Evolutionary conservation across 139 green algal species (phyloP), one percentile per base, ranked within the genome.

Genomic region (Auxenochlorella pyrenoidosa): DNA sequence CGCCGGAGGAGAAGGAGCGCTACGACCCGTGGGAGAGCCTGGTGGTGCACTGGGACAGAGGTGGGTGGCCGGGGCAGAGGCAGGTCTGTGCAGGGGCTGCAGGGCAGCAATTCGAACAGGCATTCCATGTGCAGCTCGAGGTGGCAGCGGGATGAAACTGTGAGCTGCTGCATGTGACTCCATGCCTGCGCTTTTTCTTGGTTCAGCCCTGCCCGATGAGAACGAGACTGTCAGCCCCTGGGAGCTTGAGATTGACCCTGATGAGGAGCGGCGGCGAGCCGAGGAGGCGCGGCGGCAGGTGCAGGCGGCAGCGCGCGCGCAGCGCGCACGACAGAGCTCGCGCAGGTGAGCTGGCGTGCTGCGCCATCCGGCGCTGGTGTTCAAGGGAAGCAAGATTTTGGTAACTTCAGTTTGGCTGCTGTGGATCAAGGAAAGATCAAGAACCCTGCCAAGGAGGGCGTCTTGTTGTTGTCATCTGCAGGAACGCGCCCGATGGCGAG

Each of bases 191-290:
- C n/a, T n/a, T n/a, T n/a, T 63, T 63, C 3, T 28, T 22, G 18
- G 34, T 43, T 86, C 83, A 76, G 66, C 77, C 28, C 63, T 79
- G 32, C 78, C 65, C 3, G 89, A 72, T 22, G 66, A 87, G 58
- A 43, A 58, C 22, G 79, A 92, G 79, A 43, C 51, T 79, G 92
- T 98, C 41, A 95, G 91, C 60, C 94, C 96, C 41, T 98, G 96
- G 96, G 94, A 97, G 87, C 90, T 98, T 15, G 94, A 98, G 89
- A 72, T 91, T 18, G 95, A 97, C 80, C 94, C 93, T 5, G 95
- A 97, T 36, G 94, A 96, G 54, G 89, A 93, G 65, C 81, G 59
- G 87, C 75, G 84, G 54, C 70, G 86, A 12, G 54, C 88, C 54
- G 91, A 93, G 26, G 93, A 96, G 66, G 81, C 83, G 40, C 73